phyloP scores from a whole-genome alignment of 805 yeast genomes.

The Ogataea populi-albae region DNA sequence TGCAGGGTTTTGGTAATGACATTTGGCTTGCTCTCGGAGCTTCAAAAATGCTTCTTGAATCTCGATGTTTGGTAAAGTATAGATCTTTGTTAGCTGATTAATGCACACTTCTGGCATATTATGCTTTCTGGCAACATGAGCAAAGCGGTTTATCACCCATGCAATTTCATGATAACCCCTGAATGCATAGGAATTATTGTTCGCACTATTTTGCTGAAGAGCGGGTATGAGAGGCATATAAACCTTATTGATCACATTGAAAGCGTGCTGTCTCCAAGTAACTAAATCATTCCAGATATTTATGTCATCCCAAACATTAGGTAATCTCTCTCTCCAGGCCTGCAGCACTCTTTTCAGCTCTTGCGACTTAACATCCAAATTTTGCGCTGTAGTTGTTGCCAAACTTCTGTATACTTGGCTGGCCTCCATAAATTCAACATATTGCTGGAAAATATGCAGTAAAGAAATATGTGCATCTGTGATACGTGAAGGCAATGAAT shows the following conservation, averaged over 20 bases:
- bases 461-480: conserved; percentile 86
- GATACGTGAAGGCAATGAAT: conserved; percentile 70
- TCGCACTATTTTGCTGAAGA: conserved; percentile 67
- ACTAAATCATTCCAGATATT: conserved; percentile 96
- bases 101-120: conserved; percentile 96
- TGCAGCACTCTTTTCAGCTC: conserved; percentile 91
- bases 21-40: conserved; percentile 94
- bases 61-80: conserved; percentile 94
- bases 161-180: conserved; percentile 98
- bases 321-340: conserved; percentile 97
- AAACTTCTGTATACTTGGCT: conserved; percentile 87
- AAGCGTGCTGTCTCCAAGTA: conserved; percentile 98
- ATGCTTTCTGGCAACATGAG: conserved; percentile 97
- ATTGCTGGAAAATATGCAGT: conserved; percentile 93
- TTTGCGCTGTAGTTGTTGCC: conserved; percentile 86
- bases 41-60: conserved; percentile 97
- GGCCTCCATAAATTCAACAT: conserved; percentile 96
- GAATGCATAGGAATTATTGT: conserved; percentile 89
- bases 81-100: conserved; percentile 86
- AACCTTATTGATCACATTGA: conserved; percentile 90
- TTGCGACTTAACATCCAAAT: conserved; percentile 87
- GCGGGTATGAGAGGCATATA: conserved; percentile 91
- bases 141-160: conserved; percentile 97
- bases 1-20: conserved; percentile 88
- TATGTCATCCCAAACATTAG: conserved; percentile 96